Evolutionary conservation across 2,329 filamentous ascomycete species (phyloP), one percentile per base, ranked within the genome.

Genomic region (Fusarium miscanthi): DNA sequence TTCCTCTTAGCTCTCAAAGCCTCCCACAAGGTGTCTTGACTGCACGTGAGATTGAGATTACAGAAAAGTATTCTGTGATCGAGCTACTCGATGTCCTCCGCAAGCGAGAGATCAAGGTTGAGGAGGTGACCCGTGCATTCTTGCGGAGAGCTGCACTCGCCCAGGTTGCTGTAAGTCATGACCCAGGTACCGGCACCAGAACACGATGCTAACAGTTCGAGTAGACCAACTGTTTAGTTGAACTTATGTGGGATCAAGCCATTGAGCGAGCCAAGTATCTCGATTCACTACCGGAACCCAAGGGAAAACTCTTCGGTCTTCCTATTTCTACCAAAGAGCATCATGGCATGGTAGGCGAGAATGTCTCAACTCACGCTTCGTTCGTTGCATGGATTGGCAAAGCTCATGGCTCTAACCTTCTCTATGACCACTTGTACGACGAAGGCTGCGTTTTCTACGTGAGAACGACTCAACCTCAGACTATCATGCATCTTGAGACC

Each of bases 391-490:
- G 79, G 79, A 72, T 81, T 5, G 79, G 76, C 21, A 80, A 78
- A 49, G 63, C 74, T 7, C 80, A 81, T 46, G 79, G 80, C 3
- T 80, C 80, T 0, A 81, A 81, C 14, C 42, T 80, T 13, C 74
- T 81, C 1, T 81, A 80, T 16, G 71, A 74, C n/a, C 74, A 71
- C 6, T 61, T 81, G 4, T 80, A 73, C 33, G 74, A 74, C 0
- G 72, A 81, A 42, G 79, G 79, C 0, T 80, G 79, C 33, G 77
- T 79, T 4, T 80, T 81, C 60, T 81, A 91, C 75, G 87, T 88
- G 65, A 92, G 93, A 78, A 93, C 92, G 1, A 93, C 92, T 61
- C 86, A 92, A 10, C 91, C 91, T 1, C 88, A 90, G 73, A 86
- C 84, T 1, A 81, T 90, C 52, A 85, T 84, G 78, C 83, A 84